A percentile compares a stretch with the other conserved stretches of the same genome.
Conservation (phyloP, 1,284 basidiomycete species). For the Ganoderma resinaceum region DNA sequence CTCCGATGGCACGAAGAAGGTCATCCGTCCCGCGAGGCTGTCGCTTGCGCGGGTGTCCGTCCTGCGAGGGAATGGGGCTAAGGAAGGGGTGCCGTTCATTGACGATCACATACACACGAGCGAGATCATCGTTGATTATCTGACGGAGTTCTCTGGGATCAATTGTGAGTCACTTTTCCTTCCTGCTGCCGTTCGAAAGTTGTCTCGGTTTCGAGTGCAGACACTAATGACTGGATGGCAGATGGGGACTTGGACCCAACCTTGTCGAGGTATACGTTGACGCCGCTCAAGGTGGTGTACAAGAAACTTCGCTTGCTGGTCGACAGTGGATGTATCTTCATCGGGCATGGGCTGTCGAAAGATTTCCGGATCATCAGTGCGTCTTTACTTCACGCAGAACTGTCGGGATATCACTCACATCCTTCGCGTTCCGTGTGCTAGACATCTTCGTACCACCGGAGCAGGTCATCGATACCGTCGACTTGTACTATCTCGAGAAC, state of each 20-base stretch:
- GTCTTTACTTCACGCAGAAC: conserved; percentile 42
- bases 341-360: conserved; percentile 98
- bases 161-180: conserved; percentile 65
- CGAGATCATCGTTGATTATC: conserved; percentile 94
- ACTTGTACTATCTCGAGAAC: conserved; percentile 86
- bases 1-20: conserved; percentile 93
- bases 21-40: conserved; percentile 90
- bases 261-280: conserved; percentile 87
- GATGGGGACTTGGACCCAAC: conserved; percentile 92
- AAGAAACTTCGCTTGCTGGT: conserved; percentile 97
- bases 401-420: conserved; percentile 41
- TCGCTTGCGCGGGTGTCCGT: conserved; percentile 96
- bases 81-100: conserved; percentile 90
- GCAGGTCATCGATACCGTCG: conserved; percentile 97
- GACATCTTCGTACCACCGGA: conserved; percentile 96
- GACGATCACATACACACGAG: conserved; percentile 98
- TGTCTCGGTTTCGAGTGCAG: not conserved
- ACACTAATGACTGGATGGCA: conserved; percentile 41
- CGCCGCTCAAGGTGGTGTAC: conserved; percentile 95
- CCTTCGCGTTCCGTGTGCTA: not conserved
- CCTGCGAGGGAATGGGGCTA: conserved; percentile 82
- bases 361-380: conserved; percentile 98
- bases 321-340: conserved; percentile 95
- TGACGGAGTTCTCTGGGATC: conserved; percentile 97
- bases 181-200: not conserved